phyloP scores from a whole-genome alignment of 108 stramenopile genomes.

The Cyclostephanos tholiformis region DNA sequence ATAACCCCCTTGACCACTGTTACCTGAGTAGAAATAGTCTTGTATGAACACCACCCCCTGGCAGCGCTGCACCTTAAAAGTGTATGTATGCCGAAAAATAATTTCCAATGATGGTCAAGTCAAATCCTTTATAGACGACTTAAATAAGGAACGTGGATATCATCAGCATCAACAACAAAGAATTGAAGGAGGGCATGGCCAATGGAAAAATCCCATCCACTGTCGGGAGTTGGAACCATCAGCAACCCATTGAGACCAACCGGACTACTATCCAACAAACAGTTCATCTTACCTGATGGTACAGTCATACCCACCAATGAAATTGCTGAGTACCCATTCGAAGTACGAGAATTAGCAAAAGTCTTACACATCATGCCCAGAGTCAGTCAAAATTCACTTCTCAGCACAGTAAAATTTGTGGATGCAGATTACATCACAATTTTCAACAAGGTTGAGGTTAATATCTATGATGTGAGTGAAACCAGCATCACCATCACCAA shows the following conservation, averaged over 20 bases:
- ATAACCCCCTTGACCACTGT: conserved; percentile 82
- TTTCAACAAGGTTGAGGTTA: not conserved
- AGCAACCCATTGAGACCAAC: not conserved
- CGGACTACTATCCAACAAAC: not conserved
- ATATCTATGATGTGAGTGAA: not conserved
- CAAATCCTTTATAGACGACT: conserved; percentile 96
- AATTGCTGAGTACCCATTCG: not conserved
- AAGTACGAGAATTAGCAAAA: not conserved
- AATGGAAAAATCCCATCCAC: not conserved
- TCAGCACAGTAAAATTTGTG: not conserved
- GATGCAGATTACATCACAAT: not conserved
- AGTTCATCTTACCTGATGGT: not conserved
- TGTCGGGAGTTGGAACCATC: not conserved
- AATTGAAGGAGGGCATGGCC: not conserved
- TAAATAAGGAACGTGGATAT: conserved; percentile 79
- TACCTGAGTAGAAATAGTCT: conserved; percentile 73
- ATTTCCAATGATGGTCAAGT: conserved; percentile 88
- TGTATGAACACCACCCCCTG: conserved; percentile 53
- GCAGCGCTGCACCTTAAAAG: conserved; percentile 59
- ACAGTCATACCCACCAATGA: not conserved
- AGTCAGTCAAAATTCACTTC: not conserved
- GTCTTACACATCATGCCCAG: no score
- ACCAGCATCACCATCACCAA: not conserved
- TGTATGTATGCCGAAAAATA: conserved; percentile 65
- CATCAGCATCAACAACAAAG: not conserved